Conservation (phyloP, 139 green algal genomes). For the Asterochloris erici region DNA sequence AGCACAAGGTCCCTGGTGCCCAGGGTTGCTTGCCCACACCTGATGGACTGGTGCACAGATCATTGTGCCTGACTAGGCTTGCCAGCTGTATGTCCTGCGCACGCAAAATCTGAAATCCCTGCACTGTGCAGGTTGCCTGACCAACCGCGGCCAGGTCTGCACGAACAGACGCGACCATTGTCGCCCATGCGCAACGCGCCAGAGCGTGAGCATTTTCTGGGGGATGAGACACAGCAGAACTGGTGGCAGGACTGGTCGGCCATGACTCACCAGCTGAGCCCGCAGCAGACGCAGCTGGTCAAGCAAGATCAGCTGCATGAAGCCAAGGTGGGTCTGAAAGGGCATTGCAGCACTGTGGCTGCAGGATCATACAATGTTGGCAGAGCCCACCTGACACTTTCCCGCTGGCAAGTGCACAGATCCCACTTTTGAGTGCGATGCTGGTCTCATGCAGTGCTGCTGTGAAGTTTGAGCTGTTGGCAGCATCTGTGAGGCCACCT, state of each 20-base stretch:
- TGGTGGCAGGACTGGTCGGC: background rate
- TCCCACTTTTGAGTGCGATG: too few relatives aligned
- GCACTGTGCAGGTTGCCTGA: background rate
- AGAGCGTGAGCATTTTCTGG: background rate
- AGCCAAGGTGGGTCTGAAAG: background rate
- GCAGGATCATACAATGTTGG: background rate
- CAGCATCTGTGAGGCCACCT: too few relatives aligned
- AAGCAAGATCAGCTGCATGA: background rate
- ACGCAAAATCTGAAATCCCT: background rate
- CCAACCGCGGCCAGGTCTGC: background rate
- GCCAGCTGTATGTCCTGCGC: background rate
- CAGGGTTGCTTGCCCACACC: background rate
- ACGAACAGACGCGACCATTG: constrained; percentile 6
- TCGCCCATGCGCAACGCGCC: constrained; percentile 25
- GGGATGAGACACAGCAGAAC: too few relatives aligned
- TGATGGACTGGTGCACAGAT: background rate
- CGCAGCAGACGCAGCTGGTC: background rate
- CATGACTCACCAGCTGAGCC: constrained; percentile 11
- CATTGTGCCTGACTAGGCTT: background rate
- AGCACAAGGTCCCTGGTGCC: background rate
- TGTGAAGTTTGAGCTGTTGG: too few relatives aligned
- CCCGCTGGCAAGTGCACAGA: too few relatives aligned
- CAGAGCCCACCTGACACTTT: too few relatives aligned
- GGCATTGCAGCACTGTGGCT: background rate
- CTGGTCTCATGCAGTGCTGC: too few relatives aligned